Conservation (phyloP, 192 early-diverging fungal species). For the Coemansia sp. region DNA sequence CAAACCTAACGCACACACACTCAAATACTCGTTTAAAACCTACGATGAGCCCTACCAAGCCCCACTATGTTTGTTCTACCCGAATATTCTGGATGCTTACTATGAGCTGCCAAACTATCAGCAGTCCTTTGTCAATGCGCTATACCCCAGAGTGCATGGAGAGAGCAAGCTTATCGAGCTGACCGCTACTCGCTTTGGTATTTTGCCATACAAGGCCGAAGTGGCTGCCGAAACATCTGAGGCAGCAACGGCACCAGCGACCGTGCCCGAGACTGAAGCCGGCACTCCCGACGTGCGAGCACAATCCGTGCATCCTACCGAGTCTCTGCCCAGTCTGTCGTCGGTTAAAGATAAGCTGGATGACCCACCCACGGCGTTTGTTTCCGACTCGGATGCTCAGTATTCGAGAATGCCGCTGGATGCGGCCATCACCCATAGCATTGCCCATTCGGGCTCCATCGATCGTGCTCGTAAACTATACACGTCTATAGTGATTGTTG, state of each 20-base stretch:
- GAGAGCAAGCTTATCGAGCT: conserved; percentile 5
- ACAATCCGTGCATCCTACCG: neutral
- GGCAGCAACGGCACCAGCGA: conserved; percentile 22
- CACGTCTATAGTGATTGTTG: conserved; percentile 77
- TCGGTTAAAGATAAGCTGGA: conserved; percentile 9
- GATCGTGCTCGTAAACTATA: conserved; percentile 72
- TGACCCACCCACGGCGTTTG: conserved; percentile 7
- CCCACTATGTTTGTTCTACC: conserved; percentile 67
- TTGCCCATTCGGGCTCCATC: conserved; percentile 62
- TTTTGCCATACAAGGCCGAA: conserved; percentile 15
- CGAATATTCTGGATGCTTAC: conserved; percentile 42
- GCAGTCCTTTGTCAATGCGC: conserved; percentile 22
- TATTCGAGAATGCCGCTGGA: conserved; percentile 59
- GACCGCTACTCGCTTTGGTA: conserved; percentile 42
- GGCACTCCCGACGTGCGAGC: conserved; percentile 19
- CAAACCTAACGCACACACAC: conserved; percentile 62
- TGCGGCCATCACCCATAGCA: conserved; percentile 66
- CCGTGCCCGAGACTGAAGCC: conserved; percentile 24
- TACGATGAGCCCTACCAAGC: conserved; percentile 83
- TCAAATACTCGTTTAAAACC: conserved; percentile 77
- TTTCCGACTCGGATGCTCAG: conserved; percentile 39
- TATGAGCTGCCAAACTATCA: conserved; percentile 34
- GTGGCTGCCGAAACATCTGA: conserved; percentile 12
- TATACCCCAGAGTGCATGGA: conserved; percentile 8
- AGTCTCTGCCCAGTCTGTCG: neutral